Evolutionary conservation across 306 rosid genomes (phyloP).

Genomic region (Rosa chinensis): DNA sequence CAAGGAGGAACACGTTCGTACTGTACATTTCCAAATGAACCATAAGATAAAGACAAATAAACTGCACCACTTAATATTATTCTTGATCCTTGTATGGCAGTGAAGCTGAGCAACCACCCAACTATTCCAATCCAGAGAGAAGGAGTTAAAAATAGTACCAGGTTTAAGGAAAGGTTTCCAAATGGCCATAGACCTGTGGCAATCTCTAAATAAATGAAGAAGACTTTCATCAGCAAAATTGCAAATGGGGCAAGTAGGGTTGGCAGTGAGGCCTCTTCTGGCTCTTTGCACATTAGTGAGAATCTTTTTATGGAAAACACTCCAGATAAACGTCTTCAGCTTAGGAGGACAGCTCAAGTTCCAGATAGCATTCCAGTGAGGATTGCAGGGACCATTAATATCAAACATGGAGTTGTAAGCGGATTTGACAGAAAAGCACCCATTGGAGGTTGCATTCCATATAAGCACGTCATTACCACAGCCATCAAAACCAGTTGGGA

Average conservation of each 20-base stretch:
- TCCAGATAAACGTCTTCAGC: not conserved
- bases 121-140: not conserved
- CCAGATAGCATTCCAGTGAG: not conserved
- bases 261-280: not conserved
- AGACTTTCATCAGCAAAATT: not conserved
- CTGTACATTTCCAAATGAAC: too few species aligned
- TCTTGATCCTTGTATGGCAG: not conserved
- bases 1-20: too few species aligned
- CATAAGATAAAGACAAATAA: too few species aligned
- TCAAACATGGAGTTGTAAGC: not conserved
- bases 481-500: not conserved
- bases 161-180: not conserved
- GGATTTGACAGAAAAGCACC: not conserved
- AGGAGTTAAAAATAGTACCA: not conserved
- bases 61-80: not conserved
- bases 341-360: not conserved
- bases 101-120: not conserved
- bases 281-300: not conserved
- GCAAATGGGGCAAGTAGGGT: not conserved
- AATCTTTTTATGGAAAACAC: not conserved
- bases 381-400: fast-evolving
- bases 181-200: not conserved
- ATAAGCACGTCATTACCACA: not conserved
- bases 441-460: not conserved
- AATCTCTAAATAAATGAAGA: not conserved